Conservation (phyloP, 192 early-diverging fungal species). For the Backusella parvicylindrica region DNA sequence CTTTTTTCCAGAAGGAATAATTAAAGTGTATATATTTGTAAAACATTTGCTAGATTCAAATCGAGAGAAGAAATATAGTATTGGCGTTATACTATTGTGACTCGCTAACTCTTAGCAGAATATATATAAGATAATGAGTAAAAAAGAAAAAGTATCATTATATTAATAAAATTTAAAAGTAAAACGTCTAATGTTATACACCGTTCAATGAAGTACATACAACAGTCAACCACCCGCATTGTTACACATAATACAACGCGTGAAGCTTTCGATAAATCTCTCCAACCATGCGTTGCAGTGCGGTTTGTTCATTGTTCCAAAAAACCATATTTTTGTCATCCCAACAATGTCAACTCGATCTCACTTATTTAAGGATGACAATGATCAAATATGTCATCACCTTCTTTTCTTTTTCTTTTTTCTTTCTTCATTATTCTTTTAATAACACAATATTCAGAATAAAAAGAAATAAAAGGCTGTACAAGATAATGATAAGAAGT, state of each 20-base stretch:
- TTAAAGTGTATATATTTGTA: background rate
- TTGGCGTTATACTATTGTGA: too few relatives aligned
- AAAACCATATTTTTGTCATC: background rate
- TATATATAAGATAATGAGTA: background rate
- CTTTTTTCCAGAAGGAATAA: background rate
- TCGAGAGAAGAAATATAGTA: too few relatives aligned
- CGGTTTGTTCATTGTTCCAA: background rate
- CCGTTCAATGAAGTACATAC: background rate
- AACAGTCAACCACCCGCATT: background rate
- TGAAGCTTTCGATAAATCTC: background rate
- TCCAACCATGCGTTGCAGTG: background rate
- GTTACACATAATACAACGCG: background rate
- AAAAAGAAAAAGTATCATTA: too few relatives aligned
- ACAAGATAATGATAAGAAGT: background rate
- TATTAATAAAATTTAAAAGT: too few relatives aligned
- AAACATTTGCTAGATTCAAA: too few relatives aligned
- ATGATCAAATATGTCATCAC: background rate
- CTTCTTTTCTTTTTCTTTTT: background rate
- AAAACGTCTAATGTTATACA: too few relatives aligned
- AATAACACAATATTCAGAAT: background rate
- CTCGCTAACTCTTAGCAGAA: background rate
- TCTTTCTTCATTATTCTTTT: background rate
- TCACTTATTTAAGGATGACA: background rate
- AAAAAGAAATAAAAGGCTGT: background rate
- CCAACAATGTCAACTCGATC: background rate